These are phyloP conservation scores for Penicillium paxilli DNA, from an alignment of 495 filamentous ascomycete genomes.

Conservation along the genomic window DNA sequence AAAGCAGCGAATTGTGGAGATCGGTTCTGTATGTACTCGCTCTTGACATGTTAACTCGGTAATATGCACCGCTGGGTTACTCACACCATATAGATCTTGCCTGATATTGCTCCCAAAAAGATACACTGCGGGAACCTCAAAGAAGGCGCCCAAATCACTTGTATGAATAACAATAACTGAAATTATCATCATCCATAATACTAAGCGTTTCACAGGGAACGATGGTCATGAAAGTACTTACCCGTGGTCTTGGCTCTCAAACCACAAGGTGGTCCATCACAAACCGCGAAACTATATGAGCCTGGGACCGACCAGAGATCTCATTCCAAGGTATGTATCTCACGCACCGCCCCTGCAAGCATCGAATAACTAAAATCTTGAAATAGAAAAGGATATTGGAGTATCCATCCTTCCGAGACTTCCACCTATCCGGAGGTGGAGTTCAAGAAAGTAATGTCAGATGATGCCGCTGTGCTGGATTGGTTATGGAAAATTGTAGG, in stretches of 20 bases:
- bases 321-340: background rate
- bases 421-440: slow-evolving; percentile 50
- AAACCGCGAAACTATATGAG: background rate
- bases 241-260: slow-evolving; percentile 46
- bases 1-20: slow-evolving; percentile 70
- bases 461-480: slow-evolving; percentile 49
- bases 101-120: slow-evolving; percentile 44
- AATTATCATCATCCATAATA: too few species aligned
- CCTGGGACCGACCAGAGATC: background rate
- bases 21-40: slow-evolving; percentile 58
- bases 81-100: slow-evolving; percentile 43
- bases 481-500: slow-evolving; percentile 63
- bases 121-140: slow-evolving; percentile 7
- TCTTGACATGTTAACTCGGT: background rate
- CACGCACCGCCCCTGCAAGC: too few species aligned
- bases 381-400: too few species aligned
- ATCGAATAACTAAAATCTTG: too few species aligned
- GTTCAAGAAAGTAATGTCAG: slow-evolving; percentile 61
- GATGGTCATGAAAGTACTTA: slow-evolving; percentile 59
- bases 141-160: slow-evolving; percentile 23
- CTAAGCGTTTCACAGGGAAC: too few species aligned
- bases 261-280: slow-evolving; percentile 14
- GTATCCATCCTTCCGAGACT: too few species aligned
- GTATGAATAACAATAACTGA: slow-evolving; percentile 15
- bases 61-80: background rate